Evolutionary conservation across 208 protist species (phyloP).

Genomic region (Wallacemonas rigidus): DNA sequence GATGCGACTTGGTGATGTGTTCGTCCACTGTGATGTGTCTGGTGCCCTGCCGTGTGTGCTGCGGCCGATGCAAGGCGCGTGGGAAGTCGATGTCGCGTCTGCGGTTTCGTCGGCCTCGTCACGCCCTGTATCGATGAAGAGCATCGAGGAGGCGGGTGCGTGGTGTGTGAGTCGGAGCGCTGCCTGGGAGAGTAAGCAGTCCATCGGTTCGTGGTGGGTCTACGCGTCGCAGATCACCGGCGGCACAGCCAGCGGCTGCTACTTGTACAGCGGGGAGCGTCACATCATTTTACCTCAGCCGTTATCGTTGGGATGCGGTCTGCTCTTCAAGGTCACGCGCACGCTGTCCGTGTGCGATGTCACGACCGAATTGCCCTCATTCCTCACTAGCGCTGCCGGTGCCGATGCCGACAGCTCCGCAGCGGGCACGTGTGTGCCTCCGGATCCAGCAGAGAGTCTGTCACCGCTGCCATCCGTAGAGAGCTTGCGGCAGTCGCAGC

Average conservation of each 20-base stretch:
- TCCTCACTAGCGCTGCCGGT: no score
- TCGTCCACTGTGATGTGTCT: constrained; percentile 96
- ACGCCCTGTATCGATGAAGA: constrained; percentile 46
- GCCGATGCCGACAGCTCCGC: no score
- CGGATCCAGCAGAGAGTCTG: constrained; percentile 25
- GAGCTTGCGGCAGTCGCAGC: constrained; percentile 18
- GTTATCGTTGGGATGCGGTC: constrained; percentile 70
- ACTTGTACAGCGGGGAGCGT: constrained; percentile 92
- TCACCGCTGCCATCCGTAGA: constrained; percentile 24
- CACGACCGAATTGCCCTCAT: neutral
- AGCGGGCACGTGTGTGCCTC: constrained; percentile 8
- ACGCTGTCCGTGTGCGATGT: constrained; percentile 14
- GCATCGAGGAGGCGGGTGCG: constrained; percentile 88
- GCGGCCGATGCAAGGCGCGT: constrained; percentile 77
- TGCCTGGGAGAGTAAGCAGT: constrained; percentile 95
- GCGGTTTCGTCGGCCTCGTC: neutral
- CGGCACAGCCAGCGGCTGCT: constrained; percentile 53
- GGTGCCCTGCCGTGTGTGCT: constrained; percentile 93
- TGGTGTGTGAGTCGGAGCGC: constrained; percentile 92
- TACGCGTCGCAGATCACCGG: constrained; percentile 78
- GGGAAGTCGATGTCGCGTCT: constrained; percentile 15
- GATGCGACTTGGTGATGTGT: constrained; percentile 89
- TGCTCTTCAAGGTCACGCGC: constrained; percentile 60
- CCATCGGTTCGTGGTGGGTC: constrained; percentile 96
- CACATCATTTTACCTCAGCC: constrained; percentile 83